Evolutionary conservation across 768 basidiomycete species (phyloP), one percentile per base, ranked within the genome.

Genomic region (Mycena albidolilacea): DNA sequence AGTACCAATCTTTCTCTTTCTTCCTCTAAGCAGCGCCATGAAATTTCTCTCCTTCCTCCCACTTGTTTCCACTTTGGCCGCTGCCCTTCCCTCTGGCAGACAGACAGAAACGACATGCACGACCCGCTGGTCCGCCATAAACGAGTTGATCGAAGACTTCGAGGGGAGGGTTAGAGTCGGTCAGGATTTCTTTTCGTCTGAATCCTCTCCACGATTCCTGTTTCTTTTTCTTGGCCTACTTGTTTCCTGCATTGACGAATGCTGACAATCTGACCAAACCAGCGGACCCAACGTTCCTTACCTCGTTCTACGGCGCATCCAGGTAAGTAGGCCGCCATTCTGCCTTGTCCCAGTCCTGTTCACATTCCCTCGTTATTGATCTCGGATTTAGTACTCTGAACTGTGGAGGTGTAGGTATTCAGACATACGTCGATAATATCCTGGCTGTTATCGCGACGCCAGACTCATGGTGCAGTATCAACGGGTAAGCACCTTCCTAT

Each of bases 401-500:
- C 67, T 68, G 67, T 58, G 67, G 67, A 37, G 67, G 67, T 48
- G 44, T 52, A 30, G 3, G 2, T 30, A 4, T 30, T 30, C 30
- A 30, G 30, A 30, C 2, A 30, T 30, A 30, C 30, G 67, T 68
- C 59, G 58, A 68, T 37, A 68, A 68, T 21, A 60, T 68, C 58
- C 15, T 68, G 38, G 67, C 67, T 21, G 67, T 68, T 10, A 68
- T 68, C 46, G 67, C 67, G 23, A 68, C 67, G 30, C 67, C 67
- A 1, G 67, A 68, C 39, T 68, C 67, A 35, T 68, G 37, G 23
- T 68, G 67, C 15, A 48, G 17, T 37, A 43, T 68, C 58, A 61
- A 68, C 37, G 67, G 67, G 67, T 68, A 39, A 21, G 67, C 60
- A 12, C 48, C 6, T 61, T 48, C 17, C 10, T 43, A 30, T 43